These are phyloP conservation scores for Rheum nobile DNA, from an alignment of 148 eudicot species.

Conservation along the genomic window DNA sequence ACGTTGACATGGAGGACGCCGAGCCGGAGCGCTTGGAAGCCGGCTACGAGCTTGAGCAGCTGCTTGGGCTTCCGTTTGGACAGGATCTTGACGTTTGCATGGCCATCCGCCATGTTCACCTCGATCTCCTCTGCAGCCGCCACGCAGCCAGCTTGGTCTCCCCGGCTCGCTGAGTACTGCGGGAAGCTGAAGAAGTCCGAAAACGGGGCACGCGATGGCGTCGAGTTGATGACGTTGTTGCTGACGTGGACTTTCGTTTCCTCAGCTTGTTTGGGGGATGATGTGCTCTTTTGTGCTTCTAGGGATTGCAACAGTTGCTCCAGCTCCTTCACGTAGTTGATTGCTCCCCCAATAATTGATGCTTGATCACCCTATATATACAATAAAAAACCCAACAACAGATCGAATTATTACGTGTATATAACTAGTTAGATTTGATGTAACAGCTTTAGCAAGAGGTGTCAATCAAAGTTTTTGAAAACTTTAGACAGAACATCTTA, in stretches of 20 bases:
- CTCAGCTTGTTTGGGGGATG: background rate
- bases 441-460: no score
- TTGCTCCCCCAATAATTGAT: constrained; percentile 34
- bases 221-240: background rate
- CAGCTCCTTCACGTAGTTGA: constrained; percentile 34
- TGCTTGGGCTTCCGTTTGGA: constrained; percentile 41
- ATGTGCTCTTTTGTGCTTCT: constrained; percentile 8
- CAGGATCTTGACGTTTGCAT: constrained; percentile 59
- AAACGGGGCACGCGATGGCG: constrained; percentile 11
- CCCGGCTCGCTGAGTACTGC: constrained; percentile 35
- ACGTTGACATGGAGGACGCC: constrained; percentile 64
- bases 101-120: constrained; percentile 59
- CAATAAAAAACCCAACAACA: background rate
- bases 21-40: constrained; percentile 45
- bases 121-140: constrained; percentile 42
- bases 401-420: background rate
- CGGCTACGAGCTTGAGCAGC: constrained; percentile 38
- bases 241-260: background rate
- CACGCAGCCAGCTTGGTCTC: background rate
- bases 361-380: constrained; percentile 33
- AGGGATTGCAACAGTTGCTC: constrained; percentile 26
- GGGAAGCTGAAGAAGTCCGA: constrained; percentile 53
- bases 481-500: no score
- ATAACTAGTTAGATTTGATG: background rate
- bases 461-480: no score